Evolutionary conservation across 2,329 filamentous ascomycete species (phyloP).

Genomic region (Pyrenophora tritici-repentis): DNA sequence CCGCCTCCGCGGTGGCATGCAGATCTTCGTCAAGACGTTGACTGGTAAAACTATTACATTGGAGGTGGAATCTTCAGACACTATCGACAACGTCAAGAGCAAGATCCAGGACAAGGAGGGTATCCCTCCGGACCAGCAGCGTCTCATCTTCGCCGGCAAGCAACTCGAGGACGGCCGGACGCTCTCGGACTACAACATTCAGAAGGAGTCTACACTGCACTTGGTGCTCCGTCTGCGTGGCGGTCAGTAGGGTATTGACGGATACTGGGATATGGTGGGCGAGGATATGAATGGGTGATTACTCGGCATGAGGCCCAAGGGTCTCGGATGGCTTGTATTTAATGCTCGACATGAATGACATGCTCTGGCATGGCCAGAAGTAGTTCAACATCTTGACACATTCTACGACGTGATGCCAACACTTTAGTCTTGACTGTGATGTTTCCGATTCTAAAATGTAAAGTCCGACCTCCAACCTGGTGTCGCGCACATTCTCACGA

Average conservation of each 20-base stretch:
- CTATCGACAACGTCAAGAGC: constrained; percentile 90
- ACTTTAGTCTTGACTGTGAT: too few relatives aligned
- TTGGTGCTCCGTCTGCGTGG: constrained; percentile 66
- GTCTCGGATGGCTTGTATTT: too few relatives aligned
- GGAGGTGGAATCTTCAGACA: constrained; percentile 86
- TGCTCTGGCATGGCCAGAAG: too few relatives aligned
- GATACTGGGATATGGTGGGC: constrained; percentile 36
- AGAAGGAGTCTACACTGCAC: constrained; percentile 71
- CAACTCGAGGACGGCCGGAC: constrained; percentile 92
- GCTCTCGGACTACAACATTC: constrained; percentile 93
- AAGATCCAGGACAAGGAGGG: constrained; percentile 83
- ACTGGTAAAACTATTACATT: constrained; percentile 92
- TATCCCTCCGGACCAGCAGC: constrained; percentile 93
- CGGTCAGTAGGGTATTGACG: constrained; percentile 51
- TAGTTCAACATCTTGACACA: too few relatives aligned
- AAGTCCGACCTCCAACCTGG: too few relatives aligned
- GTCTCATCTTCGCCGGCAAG: constrained; percentile 91
- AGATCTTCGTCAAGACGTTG: constrained; percentile 63
- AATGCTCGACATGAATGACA: too few relatives aligned
- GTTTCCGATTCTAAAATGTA: too few relatives aligned
- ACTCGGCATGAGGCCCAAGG: too few relatives aligned
- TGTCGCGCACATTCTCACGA: too few relatives aligned
- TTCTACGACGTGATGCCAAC: too few relatives aligned
- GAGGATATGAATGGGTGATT: constrained; percentile 18
- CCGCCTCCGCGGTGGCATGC: constrained; percentile 80